phyloP scores from a whole-genome alignment of 495 filamentous ascomycete species.

The Lineolata rhizophorae region DNA sequence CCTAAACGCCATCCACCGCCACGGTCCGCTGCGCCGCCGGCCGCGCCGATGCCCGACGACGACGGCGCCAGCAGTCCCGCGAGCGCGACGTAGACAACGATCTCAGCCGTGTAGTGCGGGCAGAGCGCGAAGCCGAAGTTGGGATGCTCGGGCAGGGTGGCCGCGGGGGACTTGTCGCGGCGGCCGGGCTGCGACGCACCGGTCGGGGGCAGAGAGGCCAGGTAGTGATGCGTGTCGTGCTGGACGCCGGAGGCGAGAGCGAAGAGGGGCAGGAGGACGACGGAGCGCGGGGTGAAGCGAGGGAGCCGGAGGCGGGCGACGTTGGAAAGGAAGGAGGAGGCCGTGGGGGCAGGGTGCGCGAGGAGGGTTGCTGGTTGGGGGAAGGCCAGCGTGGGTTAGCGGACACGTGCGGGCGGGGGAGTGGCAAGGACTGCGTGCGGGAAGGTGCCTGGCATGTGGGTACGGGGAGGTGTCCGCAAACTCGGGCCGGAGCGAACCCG shows the following conservation, averaged over 20 bases:
- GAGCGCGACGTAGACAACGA: constrained; percentile 75
- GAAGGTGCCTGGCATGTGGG: constrained; percentile 2
- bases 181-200: no score
- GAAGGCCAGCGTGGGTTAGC: constrained; percentile 1
- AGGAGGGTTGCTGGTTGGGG: constrained; percentile 8
- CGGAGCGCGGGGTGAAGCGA: constrained; percentile 32
- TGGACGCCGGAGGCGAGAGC: constrained; percentile 56
- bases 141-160: constrained; percentile 53
- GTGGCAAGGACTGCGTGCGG: no score
- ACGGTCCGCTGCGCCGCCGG: no score
- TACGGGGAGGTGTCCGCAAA: not conserved
- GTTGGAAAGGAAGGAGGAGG: constrained; percentile 4
- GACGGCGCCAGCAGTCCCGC: constrained; percentile 72
- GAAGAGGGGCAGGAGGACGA: constrained; percentile 42
- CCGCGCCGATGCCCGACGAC: constrained; percentile 49
- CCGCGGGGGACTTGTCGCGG: constrained; percentile 35
- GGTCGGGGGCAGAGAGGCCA: constrained; percentile 42
- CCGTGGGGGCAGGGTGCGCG: constrained; percentile 6
- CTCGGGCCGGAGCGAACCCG: not conserved
- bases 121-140: constrained; percentile 50
- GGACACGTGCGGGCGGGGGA: constrained; percentile 2
- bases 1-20: no score
- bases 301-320: no score
- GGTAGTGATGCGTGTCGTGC: constrained; percentile 59
- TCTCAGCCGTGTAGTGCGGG: constrained; percentile 87